Evolutionary conservation across 2,329 filamentous ascomycete genomes (phyloP).

Genomic region (Diaporthe citriasiana): DNA sequence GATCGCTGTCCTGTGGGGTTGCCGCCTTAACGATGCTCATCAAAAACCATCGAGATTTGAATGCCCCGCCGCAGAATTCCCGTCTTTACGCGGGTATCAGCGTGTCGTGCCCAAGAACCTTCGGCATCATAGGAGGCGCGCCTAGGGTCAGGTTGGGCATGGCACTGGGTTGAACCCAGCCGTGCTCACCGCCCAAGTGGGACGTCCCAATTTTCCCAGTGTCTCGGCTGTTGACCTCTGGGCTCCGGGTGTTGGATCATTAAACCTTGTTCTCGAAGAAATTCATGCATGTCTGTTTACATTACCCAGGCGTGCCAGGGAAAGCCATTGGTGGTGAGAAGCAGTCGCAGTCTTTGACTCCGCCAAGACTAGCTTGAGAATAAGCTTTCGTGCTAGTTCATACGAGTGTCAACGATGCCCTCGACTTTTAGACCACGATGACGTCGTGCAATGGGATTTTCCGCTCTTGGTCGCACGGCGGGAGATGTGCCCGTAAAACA

Average conservation of each 20-base stretch:
- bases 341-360: not conserved
- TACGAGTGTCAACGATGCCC: conserved; percentile 16
- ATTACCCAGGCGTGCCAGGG: conserved; percentile 15
- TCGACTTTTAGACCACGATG: not conserved
- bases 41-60: not conserved
- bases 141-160: not conserved
- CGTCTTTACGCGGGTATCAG: conserved; percentile 16
- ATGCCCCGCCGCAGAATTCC: conserved; percentile 3
- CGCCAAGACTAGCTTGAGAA: conserved; percentile 23
- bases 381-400: conserved; percentile 26
- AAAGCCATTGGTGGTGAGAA: conserved; percentile 9
- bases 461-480: conserved; percentile 2
- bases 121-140: conserved; percentile 8
- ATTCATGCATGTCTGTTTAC: conserved; percentile 23
- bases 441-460: conserved; percentile 18
- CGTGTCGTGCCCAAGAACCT: not conserved
- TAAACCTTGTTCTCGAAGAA: conserved; percentile 9
- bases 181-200: conserved; percentile 39
- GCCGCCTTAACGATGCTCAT: not conserved
- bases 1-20: conserved; percentile 8
- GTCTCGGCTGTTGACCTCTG: conserved; percentile 34
- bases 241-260: conserved; percentile 34
- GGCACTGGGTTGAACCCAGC: conserved; percentile 35
- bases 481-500: not conserved
- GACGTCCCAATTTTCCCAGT: conserved; percentile 23